A percentile compares a stretch with the other conserved stretches of the same genome.
Evolutionary conservation across 2,329 filamentous ascomycete genomes (phyloP).

Genomic region (Venturia carpophila): DNA sequence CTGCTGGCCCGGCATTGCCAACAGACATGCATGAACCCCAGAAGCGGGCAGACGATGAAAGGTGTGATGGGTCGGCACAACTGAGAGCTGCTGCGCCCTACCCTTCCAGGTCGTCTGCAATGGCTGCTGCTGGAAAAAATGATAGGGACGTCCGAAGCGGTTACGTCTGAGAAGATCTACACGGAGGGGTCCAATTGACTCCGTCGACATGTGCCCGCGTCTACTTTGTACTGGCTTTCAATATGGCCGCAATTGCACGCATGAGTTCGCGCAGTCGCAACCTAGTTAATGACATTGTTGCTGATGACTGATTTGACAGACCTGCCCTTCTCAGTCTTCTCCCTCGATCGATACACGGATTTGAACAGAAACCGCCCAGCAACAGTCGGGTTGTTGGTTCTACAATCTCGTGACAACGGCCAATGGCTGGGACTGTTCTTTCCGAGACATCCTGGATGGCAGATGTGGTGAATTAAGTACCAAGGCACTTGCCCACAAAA

Average conservation of each 20-base stretch:
- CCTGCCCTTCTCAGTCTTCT: background rate
- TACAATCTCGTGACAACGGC: background rate
- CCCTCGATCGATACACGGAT: background rate
- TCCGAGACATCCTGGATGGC: background rate
- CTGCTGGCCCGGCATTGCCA: conserved; percentile 3
- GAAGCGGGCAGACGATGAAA: background rate
- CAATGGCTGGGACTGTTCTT: background rate
- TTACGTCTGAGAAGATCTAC: background rate
- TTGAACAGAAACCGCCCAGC: background rate
- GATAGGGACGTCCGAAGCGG: background rate
- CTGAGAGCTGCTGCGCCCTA: background rate
- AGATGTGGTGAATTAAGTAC: background rate
- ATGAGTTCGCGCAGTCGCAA: background rate
- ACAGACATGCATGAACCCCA: background rate
- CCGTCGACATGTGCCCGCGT: background rate
- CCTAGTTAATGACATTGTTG: background rate
- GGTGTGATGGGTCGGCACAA: background rate
- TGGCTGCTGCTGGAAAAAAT: background rate
- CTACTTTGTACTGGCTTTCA: background rate
- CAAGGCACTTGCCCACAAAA: background rate
- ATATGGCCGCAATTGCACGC: background rate
- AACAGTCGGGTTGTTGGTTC: background rate
- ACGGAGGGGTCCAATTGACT: background rate
- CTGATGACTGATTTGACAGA: background rate
- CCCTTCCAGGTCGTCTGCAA: background rate